These are phyloP conservation scores for Globisporangium ultimum DNA, from an alignment of 352 stramenopile genomes.

Conservation along the genomic window DNA sequence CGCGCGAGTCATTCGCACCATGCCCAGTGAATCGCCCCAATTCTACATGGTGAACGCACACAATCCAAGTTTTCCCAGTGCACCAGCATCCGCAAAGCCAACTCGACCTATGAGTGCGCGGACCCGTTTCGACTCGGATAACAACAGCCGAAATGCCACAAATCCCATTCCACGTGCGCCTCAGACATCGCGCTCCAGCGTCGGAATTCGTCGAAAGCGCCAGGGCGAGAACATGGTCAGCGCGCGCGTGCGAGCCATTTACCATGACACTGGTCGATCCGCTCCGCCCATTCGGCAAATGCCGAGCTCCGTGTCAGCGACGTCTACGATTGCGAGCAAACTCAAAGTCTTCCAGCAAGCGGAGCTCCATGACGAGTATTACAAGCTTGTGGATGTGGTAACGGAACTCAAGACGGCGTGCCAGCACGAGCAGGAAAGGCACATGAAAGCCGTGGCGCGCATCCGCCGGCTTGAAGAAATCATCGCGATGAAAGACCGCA, in stretches of 20 bases:
- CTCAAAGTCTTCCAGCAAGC: constrained; percentile 45
- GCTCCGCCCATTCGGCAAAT: constrained; percentile 16
- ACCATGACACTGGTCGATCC: constrained; percentile 35
- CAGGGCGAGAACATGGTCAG: constrained; percentile 32
- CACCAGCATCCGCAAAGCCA: constrained; percentile 5
- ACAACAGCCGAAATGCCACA: constrained; percentile 5
- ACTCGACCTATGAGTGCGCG: constrained; percentile 43
- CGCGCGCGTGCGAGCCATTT: constrained; percentile 44
- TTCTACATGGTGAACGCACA: constrained; percentile 54
- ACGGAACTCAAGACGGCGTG: constrained; percentile 41
- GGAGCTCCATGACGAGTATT: constrained; percentile 62
- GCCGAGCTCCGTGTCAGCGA: constrained; percentile 19
- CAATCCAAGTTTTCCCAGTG: constrained; percentile 26
- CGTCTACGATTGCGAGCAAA: constrained; percentile 29
- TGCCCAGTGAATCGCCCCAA: constrained; percentile 42
- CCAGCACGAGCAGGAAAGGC: constrained; percentile 48
- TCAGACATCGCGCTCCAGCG: constrained; percentile 10
- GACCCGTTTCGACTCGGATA: constrained; percentile 18
- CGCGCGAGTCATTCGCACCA: constrained; percentile 27
- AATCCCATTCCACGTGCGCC: constrained; percentile 1
- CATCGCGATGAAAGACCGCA: constrained; percentile 60
- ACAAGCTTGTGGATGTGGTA: constrained; percentile 49
- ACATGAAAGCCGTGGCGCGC: constrained; percentile 42
- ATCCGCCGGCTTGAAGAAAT: constrained; percentile 62
- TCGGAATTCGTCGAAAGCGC: constrained; percentile 32